phyloP scores from a whole-genome alignment of 305 asterid species.

The Fraxinus greggii region DNA sequence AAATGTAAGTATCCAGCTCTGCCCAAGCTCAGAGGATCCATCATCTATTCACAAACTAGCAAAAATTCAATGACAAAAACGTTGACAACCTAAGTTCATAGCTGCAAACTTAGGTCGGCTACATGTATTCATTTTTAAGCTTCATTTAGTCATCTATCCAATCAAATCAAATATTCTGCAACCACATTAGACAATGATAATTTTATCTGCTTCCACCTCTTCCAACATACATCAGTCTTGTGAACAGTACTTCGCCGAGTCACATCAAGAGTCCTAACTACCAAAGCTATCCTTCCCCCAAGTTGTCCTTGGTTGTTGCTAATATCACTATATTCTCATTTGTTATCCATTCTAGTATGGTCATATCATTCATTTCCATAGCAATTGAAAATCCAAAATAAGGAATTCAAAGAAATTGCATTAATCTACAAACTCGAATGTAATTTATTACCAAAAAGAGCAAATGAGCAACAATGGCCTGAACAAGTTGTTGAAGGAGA shows the following conservation, averaged over 20 bases:
- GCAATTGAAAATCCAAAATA: not conserved
- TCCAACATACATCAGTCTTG: not conserved
- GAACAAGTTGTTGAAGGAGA: slow-evolving; percentile 67
- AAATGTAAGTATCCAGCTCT: not conserved
- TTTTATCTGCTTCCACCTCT: not conserved
- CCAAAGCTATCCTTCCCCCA: not conserved
- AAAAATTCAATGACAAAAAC: not conserved
- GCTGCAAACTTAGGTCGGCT: not conserved
- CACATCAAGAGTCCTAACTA: not conserved
- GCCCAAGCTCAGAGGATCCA: not conserved
- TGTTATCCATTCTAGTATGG: not conserved
- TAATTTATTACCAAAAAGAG: slow-evolving; percentile 59
- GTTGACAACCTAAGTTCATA: not conserved
- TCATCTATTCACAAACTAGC: not conserved
- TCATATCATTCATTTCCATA: not conserved
- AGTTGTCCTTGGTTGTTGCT: not conserved
- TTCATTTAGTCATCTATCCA: not conserved
- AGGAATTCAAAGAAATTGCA: not conserved
- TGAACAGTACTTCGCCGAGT: not conserved
- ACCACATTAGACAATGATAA: not conserved
- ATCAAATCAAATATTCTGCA: not conserved
- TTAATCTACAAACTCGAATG: not conserved
- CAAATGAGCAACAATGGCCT: slow-evolving; percentile 64
- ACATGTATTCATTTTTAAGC: not conserved
- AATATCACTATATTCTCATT: slow-evolving; percentile 1